Percentiles rank a stretch among this genome's conserved stretches.
Conservation (phyloP, 495 filamentous ascomycete genomes). For the Lasiosphaeria miniovina region DNA sequence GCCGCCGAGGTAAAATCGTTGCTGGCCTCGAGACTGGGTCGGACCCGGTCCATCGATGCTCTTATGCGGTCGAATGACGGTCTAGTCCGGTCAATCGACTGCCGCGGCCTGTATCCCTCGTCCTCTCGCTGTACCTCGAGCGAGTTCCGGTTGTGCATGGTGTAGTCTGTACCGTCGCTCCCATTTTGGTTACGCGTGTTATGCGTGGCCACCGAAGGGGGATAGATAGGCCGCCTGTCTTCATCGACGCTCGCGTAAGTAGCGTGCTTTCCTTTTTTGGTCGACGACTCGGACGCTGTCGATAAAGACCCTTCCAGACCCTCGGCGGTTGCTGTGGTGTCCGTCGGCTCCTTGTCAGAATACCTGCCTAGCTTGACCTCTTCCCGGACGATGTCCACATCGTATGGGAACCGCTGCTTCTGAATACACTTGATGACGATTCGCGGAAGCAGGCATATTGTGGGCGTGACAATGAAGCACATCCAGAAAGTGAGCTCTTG, state of each 20-base stretch:
- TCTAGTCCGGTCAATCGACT: conserved; percentile 66
- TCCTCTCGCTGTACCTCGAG: conserved; percentile 34
- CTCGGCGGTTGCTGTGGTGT: conserved; percentile 17
- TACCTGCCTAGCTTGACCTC: conserved; percentile 76
- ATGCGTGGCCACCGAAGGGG: conserved; percentile 79
- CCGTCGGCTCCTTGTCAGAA: conserved; percentile 39
- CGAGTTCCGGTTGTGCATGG: conserved; percentile 58
- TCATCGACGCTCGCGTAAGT: conserved; percentile 66
- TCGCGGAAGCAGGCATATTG: conserved; percentile 78
- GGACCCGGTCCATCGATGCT: conserved; percentile 67
- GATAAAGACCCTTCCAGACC: conserved; percentile 36
- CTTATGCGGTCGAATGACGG: conserved; percentile 78
- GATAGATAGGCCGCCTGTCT: conserved; percentile 85
- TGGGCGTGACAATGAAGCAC: conserved; percentile 66
- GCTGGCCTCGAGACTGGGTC: conserved; percentile 77
- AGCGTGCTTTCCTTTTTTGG: conserved; percentile 56
- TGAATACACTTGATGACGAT: conserved; percentile 82
- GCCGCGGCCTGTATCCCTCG: conserved; percentile 40
- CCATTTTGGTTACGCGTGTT: conserved; percentile 84
- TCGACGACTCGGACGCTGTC: conserved; percentile 41
- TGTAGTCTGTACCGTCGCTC: conserved; percentile 92
- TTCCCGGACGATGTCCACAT: conserved; percentile 95
- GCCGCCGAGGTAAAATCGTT: conserved; percentile 90
- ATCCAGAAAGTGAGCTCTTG: conserved; percentile 83
- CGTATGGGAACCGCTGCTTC: conserved; percentile 87